These are phyloP conservation scores for Phlyctochytrium bullatum DNA, from an alignment of 192 early-diverging fungal species.

Conservation along the genomic window DNA sequence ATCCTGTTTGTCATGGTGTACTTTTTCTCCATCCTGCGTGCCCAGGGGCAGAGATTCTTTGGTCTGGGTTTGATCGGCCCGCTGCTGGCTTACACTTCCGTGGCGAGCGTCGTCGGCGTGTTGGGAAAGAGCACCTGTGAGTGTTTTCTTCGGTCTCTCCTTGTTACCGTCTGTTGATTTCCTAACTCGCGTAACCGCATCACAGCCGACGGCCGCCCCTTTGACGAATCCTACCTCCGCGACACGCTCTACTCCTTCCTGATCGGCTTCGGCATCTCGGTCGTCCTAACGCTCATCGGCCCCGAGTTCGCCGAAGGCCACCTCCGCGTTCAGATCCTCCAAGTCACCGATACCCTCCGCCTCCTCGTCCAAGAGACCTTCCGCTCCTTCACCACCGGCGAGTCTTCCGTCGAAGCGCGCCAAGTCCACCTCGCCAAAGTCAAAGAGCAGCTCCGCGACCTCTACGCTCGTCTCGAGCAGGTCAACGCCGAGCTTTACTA, in stretches of 20 bases:
- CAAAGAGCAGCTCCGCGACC: not conserved
- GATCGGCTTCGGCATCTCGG: slow-evolving; percentile 2
- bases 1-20: not conserved
- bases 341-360: not conserved
- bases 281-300: not conserved
- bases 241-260: slow-evolving; percentile 2
- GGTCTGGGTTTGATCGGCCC: not conserved
- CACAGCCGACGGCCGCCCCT: not conserved
- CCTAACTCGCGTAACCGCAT: not conserved
- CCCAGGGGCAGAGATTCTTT: not conserved
- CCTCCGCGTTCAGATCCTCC: not conserved
- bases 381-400: not conserved
- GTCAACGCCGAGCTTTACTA: not conserved
- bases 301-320: not conserved
- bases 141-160: not conserved
- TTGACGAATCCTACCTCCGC: slow-evolving; percentile 7
- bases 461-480: not conserved
- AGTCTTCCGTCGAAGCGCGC: not conserved
- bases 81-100: not conserved
- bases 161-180: not conserved
- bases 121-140: not conserved
- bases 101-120: not conserved
- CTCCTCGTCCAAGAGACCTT: not conserved
- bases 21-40: not conserved
- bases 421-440: not conserved